Evolutionary conservation across 805 yeast genomes (phyloP).

Genomic region (Teunomyces gatunensis): DNA sequence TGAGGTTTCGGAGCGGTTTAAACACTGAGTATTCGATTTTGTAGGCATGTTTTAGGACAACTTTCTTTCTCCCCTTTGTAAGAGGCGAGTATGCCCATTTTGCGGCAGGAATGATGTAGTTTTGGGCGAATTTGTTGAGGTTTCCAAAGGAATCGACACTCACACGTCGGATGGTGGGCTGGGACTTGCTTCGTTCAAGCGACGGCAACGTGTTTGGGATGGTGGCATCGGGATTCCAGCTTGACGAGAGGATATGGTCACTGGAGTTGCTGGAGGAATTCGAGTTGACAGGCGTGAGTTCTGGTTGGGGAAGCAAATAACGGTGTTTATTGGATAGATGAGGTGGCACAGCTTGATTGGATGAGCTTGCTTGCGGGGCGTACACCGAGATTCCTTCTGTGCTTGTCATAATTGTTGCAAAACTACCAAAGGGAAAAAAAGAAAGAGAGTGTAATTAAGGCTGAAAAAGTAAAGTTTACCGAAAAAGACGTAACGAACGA

Average conservation of each 20-base stretch:
- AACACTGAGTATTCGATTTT: slow-evolving; percentile 59
- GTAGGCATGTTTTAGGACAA: slow-evolving; percentile 16
- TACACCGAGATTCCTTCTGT: too few relatives aligned
- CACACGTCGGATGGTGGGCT: slow-evolving; percentile 10
- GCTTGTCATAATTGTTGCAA: background rate
- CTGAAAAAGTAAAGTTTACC: background rate
- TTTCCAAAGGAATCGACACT: slow-evolving; percentile 12
- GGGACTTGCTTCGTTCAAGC: slow-evolving; percentile 11
- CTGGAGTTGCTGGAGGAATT: slow-evolving; percentile 1
- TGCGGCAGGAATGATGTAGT: slow-evolving; percentile 25
- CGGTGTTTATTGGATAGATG: background rate
- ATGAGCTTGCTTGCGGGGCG: background rate
- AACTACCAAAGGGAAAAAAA: background rate
- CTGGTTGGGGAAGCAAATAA: background rate
- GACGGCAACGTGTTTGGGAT: slow-evolving; percentile 2
- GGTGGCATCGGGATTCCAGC: slow-evolving; percentile 10
- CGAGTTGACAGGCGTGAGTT: background rate
- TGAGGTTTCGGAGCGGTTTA: slow-evolving; percentile 27
- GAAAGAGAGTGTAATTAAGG: background rate
- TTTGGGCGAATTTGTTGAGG: slow-evolving; percentile 18
- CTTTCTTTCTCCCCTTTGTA: slow-evolving; percentile 7
- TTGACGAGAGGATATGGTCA: slow-evolving; percentile 7
- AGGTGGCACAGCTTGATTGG: background rate
- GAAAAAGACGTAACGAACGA: background rate
- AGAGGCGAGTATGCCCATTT: slow-evolving; percentile 31